Percentiles rank a stretch among this genome's conserved stretches.
These are phyloP conservation scores for Albizia julibrissin DNA, from an alignment of 306 rosid species.

Conservation along the genomic window DNA sequence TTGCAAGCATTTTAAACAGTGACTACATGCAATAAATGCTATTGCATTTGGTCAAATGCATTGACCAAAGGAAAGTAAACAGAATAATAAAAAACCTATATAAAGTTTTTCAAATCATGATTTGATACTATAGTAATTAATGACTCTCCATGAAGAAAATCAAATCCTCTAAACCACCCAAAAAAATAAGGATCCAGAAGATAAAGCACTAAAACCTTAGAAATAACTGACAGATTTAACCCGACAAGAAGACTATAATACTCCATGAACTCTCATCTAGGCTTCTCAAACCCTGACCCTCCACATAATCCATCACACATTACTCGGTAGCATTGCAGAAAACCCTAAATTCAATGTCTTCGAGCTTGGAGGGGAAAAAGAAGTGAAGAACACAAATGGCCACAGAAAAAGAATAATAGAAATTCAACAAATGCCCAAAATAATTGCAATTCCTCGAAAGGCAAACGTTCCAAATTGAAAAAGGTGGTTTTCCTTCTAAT, in stretches of 20 bases:
- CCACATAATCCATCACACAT: slow-evolving; percentile 58
- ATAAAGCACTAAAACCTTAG: slow-evolving; percentile 42
- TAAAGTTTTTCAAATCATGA: slow-evolving; percentile 21
- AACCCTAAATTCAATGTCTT: slow-evolving; percentile 57
- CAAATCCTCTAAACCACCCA: slow-evolving; percentile 28
- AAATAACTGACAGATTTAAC: slow-evolving; percentile 47
- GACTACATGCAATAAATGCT: not conserved
- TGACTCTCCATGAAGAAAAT: slow-evolving; percentile 3
- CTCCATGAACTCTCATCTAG: slow-evolving; percentile 38
- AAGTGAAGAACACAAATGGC: slow-evolving; percentile 21
- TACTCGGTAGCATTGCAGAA: slow-evolving; percentile 39
- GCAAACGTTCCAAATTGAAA: not conserved
- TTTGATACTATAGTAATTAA: slow-evolving; percentile 5
- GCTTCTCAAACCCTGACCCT: slow-evolving; percentile 46
- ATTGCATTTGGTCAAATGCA: slow-evolving; percentile 3
- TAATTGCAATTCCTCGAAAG: slow-evolving; percentile 23
- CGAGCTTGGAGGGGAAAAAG: slow-evolving; percentile 6
- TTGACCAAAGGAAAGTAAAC: slow-evolving; percentile 23
- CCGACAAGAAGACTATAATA: slow-evolving; percentile 38
- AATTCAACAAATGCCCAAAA: slow-evolving; percentile 30
- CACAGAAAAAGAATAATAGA: slow-evolving; percentile 29
- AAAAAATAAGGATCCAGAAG: slow-evolving; percentile 29
- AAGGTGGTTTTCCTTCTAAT: not conserved
- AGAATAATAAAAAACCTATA: not conserved
- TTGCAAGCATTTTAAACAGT: slow-evolving; percentile 17